Evolutionary conservation across 2,329 filamentous ascomycete species (phyloP), one percentile per base, ranked within the genome.

Genomic region (Biscogniauxia mediterranea): DNA sequence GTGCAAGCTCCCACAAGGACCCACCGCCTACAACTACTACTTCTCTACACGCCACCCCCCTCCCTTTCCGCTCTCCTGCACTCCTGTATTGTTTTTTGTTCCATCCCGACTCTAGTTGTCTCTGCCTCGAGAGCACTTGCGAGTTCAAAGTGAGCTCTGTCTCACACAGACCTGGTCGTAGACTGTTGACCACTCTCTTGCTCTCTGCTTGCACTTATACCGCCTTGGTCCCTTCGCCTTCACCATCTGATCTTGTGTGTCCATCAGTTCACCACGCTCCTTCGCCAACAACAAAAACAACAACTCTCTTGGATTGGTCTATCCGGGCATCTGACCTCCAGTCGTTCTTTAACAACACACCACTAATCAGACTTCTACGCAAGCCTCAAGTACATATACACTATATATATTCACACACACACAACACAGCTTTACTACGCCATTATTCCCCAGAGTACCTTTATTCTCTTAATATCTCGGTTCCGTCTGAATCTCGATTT

Each of bases 1-100:
- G 66, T 69, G 66, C 65, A 67, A 67, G 64, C 63, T 69, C 64
- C 64, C 65, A 62, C 64, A 54, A 52, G 61, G 65, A 65, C 65
- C 68, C 68, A 69, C 65, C 56, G 61, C 57, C 65, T 67, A 63
- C 67, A 56, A 59, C 66, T 74, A 73, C 69, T 70, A 69, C 66
- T 73, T 70, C 61, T 69, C 68, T 69, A 72, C 70, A 69, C 67
- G 68, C 66, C 71, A 70, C 68, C 66, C 70, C 72, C 69, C 70
- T 73, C 71, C 71, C 70, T 73, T 72, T 61, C 66, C 65, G 66
- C 65, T 70, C 70, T 70, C 68, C 64, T 70, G 69, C 66, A 66
- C 68, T 72, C 69, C 68, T 73, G 68, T 70, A 67, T 70, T 72
- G 65, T 65, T 66, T 70, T 71, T 70, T 73, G 69, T 69, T 73